Percentiles rank a stretch among this genome's conserved stretches.
Evolutionary conservation across 2,329 filamentous ascomycete species (phyloP).

Genomic region (Sphaerulina populicola): DNA sequence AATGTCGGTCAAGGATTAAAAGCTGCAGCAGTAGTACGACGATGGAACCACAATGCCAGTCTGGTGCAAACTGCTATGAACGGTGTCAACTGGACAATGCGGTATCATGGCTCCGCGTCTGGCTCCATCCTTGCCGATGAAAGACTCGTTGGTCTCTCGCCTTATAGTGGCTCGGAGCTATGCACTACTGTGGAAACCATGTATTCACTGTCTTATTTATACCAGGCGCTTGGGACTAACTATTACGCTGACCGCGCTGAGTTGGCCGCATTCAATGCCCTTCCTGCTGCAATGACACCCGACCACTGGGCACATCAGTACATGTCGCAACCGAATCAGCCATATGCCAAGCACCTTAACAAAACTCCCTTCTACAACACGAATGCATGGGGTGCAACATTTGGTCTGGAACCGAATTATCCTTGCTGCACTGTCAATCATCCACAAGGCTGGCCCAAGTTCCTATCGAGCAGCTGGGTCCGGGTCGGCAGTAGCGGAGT

Average conservation of each 20-base stretch:
- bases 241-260: conserved; percentile 47
- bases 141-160: conserved; percentile 39
- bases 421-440: conserved; percentile 54
- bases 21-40: conserved; percentile 39
- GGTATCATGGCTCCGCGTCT: conserved; percentile 43
- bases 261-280: conserved; percentile 47
- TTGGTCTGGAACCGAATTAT: conserved; percentile 47
- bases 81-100: conserved; percentile 43
- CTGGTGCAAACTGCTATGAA: conserved; percentile 36
- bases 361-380: conserved; percentile 45
- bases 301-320: conserved; percentile 53
- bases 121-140: conserved; percentile 47
- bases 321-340: conserved; percentile 48
- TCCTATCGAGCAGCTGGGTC: conserved; percentile 44
- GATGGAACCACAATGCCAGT: conserved; percentile 40
- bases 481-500: conserved; percentile 38
- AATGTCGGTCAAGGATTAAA: conserved; percentile 45
- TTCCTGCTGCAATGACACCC: conserved; percentile 45
- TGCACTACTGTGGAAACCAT: conserved; percentile 48
- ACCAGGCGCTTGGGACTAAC: conserved; percentile 41
- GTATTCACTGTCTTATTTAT: conserved; percentile 46
- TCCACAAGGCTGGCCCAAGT: conserved; percentile 51
- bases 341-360: conserved; percentile 40
- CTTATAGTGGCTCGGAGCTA: conserved; percentile 41
- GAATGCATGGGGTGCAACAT: conserved; percentile 40